Evolutionary conservation across 768 basidiomycete genomes (phyloP).

Genomic region (Russula olivacea): DNA sequence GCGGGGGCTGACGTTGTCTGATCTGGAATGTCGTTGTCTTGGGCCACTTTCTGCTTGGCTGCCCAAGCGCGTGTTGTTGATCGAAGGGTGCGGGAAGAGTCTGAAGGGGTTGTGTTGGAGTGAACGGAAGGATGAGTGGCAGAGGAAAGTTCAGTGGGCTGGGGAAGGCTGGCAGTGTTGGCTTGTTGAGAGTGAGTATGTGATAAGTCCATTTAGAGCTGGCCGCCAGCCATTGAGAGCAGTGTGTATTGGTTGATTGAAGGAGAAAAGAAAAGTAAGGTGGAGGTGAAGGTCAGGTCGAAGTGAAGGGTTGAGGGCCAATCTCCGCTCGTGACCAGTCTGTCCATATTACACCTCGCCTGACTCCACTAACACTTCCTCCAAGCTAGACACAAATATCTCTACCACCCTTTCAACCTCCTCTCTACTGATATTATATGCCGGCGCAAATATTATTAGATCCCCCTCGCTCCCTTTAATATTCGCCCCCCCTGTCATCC

Average conservation of each 20-base stretch:
- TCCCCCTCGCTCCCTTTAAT: conserved; percentile 69
- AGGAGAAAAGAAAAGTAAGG: background rate
- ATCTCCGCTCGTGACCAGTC: conserved; percentile 17
- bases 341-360: background rate
- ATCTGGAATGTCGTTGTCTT: conserved; percentile 29
- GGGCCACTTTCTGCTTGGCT: conserved; percentile 28
- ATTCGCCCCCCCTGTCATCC: conserved; percentile 62
- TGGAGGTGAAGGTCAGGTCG: background rate
- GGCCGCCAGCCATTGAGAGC: conserved; percentile 77
- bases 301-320: conserved; percentile 16
- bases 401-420: conserved; percentile 66
- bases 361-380: conserved; percentile 45
- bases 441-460: conserved; percentile 68
- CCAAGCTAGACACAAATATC: conserved; percentile 58
- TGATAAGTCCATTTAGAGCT: conserved; percentile 90
- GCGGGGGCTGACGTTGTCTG: conserved; percentile 20
- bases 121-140: conserved; percentile 35
- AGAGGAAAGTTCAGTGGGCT: conserved; percentile 41
- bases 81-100: conserved; percentile 53
- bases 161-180: conserved; percentile 37
- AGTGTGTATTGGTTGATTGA: conserved; percentile 1
- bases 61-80: conserved; percentile 47
- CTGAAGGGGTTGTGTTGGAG: conserved; percentile 37
- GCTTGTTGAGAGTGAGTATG: conserved; percentile 64
- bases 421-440: conserved; percentile 67